A percentile compares a stretch with the other conserved stretches of the same genome.
Conservation (phyloP, 2,329 filamentous ascomycete genomes). For the Alternaria solani region DNA sequence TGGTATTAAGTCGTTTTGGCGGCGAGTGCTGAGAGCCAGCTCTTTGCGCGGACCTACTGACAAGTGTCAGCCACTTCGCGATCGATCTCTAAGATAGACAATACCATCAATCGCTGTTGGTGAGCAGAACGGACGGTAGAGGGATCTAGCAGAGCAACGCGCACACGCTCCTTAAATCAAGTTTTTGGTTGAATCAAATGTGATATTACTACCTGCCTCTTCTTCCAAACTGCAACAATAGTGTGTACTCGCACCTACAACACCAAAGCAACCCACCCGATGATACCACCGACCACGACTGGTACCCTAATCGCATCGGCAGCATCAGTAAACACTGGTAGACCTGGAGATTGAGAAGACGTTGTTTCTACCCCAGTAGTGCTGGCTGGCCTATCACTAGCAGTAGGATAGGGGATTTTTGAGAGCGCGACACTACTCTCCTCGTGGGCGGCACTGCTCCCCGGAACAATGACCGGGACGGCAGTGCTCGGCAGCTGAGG, state of each 20-base stretch:
- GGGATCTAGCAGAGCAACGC: background rate
- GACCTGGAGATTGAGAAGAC: background rate
- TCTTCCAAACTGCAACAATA: too few species aligned
- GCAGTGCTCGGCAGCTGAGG: background rate
- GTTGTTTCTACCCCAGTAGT: slow-evolving; percentile 16
- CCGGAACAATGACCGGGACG: background rate
- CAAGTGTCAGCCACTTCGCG: background rate
- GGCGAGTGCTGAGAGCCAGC: background rate
- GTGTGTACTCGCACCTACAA: slow-evolving; percentile 15
- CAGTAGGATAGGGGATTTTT: slow-evolving; percentile 23
- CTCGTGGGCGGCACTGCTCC: background rate
- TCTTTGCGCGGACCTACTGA: background rate
- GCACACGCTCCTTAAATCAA: background rate
- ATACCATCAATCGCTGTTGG: background rate
- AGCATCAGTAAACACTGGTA: slow-evolving; percentile 32
- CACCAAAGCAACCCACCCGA: slow-evolving; percentile 30
- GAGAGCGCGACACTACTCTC: slow-evolving; percentile 1
- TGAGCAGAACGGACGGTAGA: background rate
- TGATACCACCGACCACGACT: slow-evolving; percentile 23
- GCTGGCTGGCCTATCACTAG: slow-evolving; percentile 1
- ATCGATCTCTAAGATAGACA: background rate
- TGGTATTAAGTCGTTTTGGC: background rate
- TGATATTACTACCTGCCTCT: background rate
- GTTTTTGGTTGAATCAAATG: background rate
- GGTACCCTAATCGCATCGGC: slow-evolving; percentile 25